Evolutionary conservation across 306 rosid genomes (phyloP), one percentile per base, ranked within the genome.

Genomic region (Vachellia collinsii): DNA sequence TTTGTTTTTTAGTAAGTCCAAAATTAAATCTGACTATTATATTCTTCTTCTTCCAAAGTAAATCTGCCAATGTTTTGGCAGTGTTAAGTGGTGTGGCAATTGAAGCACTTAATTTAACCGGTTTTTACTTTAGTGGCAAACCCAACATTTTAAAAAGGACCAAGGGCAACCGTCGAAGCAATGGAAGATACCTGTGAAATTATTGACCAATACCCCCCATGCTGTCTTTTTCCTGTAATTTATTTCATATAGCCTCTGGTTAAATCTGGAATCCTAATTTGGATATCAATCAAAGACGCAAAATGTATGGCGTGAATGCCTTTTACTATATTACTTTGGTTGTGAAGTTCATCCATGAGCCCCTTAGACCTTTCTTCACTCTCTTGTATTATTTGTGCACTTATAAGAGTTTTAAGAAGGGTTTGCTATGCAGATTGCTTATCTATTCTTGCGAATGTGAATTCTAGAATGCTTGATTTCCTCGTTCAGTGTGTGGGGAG

Each of bases 11-110:
- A 63, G 70, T 34, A 22, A 16, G 16, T 37, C 43, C 22, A 66
- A 66, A 38, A 38, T 66, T 17, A 20, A 38, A 19, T 66, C 71
- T 66, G 25, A 66, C 29, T 66, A 14, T 38, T 38, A 66, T 37
- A 8, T 66, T 66, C 23, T 66, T 42, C 47, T 17, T 16, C 43
- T 38, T 37, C 25, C 71, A 38, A 66, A 66, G 99, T 94, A 95
- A 95, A 89, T 93, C 99, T 81, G 99, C 99, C 92, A 95, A 95
- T 64, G 98, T 95, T 76, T 87, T 95, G 92, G 97, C 98, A 75
- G 98, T 95, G 84, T 86, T 95, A 87, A 98, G 97, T 78, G 94
- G 83, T 77, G 97, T 94, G 83, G 99, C 97, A 75, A 95, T 94
- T 83, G 90, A 95, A 84, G 99, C 98, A 39, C 97, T 95, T 70